These are phyloP conservation scores for Podospora appendiculata DNA, from an alignment of 495 filamentous ascomycete species.

Conservation along the genomic window DNA sequence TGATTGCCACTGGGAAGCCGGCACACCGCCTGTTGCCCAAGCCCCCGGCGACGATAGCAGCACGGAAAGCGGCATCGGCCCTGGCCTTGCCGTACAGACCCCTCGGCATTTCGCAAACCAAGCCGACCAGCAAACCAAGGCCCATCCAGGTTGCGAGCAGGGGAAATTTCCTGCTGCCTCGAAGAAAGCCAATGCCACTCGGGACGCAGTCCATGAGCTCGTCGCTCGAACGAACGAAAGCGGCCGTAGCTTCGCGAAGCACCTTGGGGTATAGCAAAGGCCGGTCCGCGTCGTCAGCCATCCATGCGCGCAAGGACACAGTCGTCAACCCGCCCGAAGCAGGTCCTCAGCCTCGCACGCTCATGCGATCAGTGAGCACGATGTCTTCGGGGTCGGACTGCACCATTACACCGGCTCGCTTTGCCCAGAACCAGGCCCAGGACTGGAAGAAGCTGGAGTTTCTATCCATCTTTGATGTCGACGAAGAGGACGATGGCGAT, in stretches of 20 bases:
- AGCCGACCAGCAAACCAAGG: constrained; percentile 21
- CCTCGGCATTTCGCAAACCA: constrained; percentile 21
- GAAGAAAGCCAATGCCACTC: constrained; percentile 34
- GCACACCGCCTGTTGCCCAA: constrained; percentile 15
- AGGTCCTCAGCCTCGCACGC: constrained; percentile 10
- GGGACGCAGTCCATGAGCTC: constrained; percentile 32
- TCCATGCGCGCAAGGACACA: constrained; percentile 19
- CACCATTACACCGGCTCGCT: constrained; percentile 43
- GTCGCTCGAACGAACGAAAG: constrained; percentile 44
- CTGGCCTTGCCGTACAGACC: constrained; percentile 31
- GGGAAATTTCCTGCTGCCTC: constrained; percentile 24
- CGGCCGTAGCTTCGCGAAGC: constrained; percentile 58
- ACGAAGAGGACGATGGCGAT: constrained; percentile 25
- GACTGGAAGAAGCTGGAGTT: constrained; percentile 31
- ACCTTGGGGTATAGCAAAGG: constrained; percentile 80
- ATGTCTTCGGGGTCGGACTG: constrained; percentile 35
- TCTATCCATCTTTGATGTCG: constrained; percentile 36
- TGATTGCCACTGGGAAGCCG: constrained; percentile 14
- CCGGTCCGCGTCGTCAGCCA: constrained; percentile 47
- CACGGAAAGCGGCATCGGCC: constrained; percentile 32
- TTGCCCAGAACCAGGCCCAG: constrained; percentile 23
- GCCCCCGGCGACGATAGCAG: constrained; percentile 32
- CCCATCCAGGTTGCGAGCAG: constrained; percentile 8
- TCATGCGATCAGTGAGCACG: constrained; percentile 30
- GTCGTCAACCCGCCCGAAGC: constrained; percentile 3